A percentile compares a stretch with the other conserved stretches of the same genome.
phyloP scores from a whole-genome alignment of 208 protist genomes.

The Leishmania major region DNA sequence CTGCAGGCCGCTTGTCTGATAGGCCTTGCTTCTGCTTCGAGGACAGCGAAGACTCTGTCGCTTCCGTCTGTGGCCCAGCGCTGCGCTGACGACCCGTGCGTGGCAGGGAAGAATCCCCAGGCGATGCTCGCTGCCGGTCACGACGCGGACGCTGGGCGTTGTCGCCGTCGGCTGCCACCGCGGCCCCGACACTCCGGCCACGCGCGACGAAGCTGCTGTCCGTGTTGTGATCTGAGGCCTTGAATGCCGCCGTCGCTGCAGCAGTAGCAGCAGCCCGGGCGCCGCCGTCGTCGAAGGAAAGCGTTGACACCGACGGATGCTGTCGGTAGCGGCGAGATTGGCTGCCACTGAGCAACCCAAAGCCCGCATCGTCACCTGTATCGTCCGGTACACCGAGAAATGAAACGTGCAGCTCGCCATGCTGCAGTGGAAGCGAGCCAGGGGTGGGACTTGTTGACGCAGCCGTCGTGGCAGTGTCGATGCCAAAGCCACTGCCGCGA shows the following conservation, averaged over 20 bases:
- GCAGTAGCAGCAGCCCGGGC: background rate
- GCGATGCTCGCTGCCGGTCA: background rate
- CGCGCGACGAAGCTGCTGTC: background rate
- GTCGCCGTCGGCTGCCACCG: background rate
- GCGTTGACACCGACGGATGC: background rate
- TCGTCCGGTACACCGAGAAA: slow-evolving; percentile 9
- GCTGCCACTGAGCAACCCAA: background rate
- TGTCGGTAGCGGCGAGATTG: background rate
- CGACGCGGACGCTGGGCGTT: background rate
- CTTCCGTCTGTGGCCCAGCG: background rate
- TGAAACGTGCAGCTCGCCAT: slow-evolving; percentile 17
- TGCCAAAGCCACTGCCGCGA: background rate
- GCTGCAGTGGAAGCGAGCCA: background rate
- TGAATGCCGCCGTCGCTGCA: background rate
- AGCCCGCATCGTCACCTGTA: background rate
- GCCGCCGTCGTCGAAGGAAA: background rate
- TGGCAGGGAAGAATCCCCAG: background rate
- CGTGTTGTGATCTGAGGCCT: background rate
- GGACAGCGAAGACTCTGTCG: background rate
- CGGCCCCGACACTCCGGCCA: background rate
- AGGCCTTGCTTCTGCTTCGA: background rate
- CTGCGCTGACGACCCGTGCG: background rate
- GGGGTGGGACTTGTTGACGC: background rate
- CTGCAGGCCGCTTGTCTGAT: background rate
- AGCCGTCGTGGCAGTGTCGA: background rate